Base-by-base conservation (phyloP, 768 basidiomycete genomes). In the Rickenella mellea region DNA sequence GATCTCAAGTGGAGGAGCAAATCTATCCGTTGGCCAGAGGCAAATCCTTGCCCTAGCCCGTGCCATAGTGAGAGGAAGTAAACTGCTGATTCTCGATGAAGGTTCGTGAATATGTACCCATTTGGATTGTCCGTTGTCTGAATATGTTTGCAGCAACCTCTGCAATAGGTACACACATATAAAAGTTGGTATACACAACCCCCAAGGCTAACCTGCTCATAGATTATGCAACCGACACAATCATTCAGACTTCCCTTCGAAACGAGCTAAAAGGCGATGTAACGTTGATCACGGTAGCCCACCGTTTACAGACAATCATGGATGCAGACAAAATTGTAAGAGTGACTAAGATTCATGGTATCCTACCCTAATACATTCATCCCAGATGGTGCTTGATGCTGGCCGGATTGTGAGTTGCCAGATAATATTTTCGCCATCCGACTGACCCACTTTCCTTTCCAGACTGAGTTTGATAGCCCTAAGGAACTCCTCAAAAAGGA, bases 21-120 rank as follows among this genome's bases (percentile, higher is more conserved):
- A 73, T 46, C 52, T 74, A n/a, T 72, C 69, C 5, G 66, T 79
- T n/a, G 76, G 78, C 3, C 73, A 80, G 51, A 59, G 76, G 8
- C 78, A 80, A 53, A 68, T 80, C 11, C 56, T 80, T 14, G 76
- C 76, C 0, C 61, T 80, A 0, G 76, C 78, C 1, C 61, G 78
- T 22, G 77, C 78, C 1, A 69, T 79, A 43, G 68, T 78, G 2
- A 59, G 78, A n/a, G 54, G 61, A 33, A 75, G 71, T 52, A 78
- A 76, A 48, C 50, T 80, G 9, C 59, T 78, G 27, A 70, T 80
- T 33, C 56, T 80, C 2, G 78, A 80, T 44, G 78, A 80, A 54
- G 69, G 67, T 67, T 22, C 25, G 54, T 50, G 21, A 20, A 25
- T 15, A 24, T 40, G 38, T 31, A 10, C 3, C 21, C 26, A 17